Evolutionary conservation across 2,329 filamentous ascomycete species (phyloP).

Genomic region (Chaetomiaceae sp.): DNA sequence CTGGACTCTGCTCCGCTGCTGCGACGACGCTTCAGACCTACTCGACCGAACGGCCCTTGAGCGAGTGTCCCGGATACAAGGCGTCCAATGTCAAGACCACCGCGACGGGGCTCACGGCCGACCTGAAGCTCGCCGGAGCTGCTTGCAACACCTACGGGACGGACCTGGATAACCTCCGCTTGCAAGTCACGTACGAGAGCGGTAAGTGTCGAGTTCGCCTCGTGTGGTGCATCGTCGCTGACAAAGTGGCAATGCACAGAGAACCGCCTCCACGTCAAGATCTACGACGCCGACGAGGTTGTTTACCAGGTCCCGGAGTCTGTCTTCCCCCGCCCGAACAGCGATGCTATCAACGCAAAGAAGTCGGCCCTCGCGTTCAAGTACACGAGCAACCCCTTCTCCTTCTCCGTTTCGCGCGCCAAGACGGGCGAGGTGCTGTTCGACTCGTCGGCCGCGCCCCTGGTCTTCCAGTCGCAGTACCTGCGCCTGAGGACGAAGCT

Average conservation of each 20-base stretch:
- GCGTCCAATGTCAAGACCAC: conserved; percentile 53
- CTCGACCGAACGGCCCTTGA: conserved; percentile 28
- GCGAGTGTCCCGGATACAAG: conserved; percentile 55
- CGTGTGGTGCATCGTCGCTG: not conserved
- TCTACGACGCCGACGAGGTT: conserved; percentile 64
- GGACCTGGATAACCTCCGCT: conserved; percentile 57
- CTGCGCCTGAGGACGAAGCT: conserved; percentile 67
- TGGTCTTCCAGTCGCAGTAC: conserved; percentile 78
- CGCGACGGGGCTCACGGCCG: conserved; percentile 53
- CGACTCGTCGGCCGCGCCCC: conserved; percentile 60
- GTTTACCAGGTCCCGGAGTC: conserved; percentile 72
- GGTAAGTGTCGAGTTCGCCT: too few species aligned
- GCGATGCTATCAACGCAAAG: conserved; percentile 25
- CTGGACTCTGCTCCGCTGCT: conserved; percentile 16
- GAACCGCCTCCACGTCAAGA: conserved; percentile 68
- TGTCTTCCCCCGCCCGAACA: conserved; percentile 58
- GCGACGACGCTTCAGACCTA: conserved; percentile 15
- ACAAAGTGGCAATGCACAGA: conserved; percentile 36
- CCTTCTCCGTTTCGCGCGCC: conserved; percentile 38
- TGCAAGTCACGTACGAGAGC: conserved; percentile 63
- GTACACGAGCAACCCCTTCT: conserved; percentile 37
- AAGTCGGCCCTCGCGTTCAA: conserved; percentile 46
- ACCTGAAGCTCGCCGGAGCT: conserved; percentile 57
- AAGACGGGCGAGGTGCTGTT: conserved; percentile 54
- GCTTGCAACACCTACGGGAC: conserved; percentile 67